Evolutionary conservation across 192 early-diverging fungal genomes (phyloP), one percentile per base, ranked within the genome.

Genomic region (Coemansia sp.): DNA sequence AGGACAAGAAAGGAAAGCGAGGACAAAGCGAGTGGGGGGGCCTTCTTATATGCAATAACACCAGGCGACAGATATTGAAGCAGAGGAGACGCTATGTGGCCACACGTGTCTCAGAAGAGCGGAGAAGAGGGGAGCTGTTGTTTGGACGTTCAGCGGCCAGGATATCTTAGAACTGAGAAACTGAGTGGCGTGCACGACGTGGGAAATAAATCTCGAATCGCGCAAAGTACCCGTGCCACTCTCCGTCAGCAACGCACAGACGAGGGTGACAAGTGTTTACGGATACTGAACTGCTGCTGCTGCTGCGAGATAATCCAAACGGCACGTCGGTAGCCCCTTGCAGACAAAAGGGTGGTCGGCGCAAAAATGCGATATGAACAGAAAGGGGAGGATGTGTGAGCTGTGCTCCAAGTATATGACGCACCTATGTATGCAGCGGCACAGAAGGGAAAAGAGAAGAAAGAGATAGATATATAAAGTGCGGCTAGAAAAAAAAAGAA

Each of bases 381-480:
- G 17, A 46, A 50, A 38, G 42, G 64, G 5, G 14, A 38, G 59
- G 51, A 55, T 55, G 51, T 25, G 51, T 27, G 23, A 7, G 29
- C 46, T 48, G 46, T 48, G 46, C 23, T 48, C 46, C 46, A 48
- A 21, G 46, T 48, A 17, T 45, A 48, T 21, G 19, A 21, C 46
- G 19, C 46, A 48, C 46, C 46, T 55, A 14, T 55, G 51, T 29
- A 53, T 48, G 51, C 51, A 53, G 51, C 51, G 51, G 25, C 51
- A 53, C 51, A 58, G 25, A 59, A 57, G 34, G 48, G 27, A 39
- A 36, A 39, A 48, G 39, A 44, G 53, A 55, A 62, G 61, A 72
- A 27, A 66, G 32, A 21, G 45, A 66, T 15, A 60, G 31, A 38
- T 32, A 46, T 60, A 25, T 10, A 46, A 31, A 19, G 29, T 27